Evolutionary conservation across 495 filamentous ascomycete species (phyloP), one percentile per base, ranked within the genome.

Genomic region (Trypethelium eluteriae): DNA sequence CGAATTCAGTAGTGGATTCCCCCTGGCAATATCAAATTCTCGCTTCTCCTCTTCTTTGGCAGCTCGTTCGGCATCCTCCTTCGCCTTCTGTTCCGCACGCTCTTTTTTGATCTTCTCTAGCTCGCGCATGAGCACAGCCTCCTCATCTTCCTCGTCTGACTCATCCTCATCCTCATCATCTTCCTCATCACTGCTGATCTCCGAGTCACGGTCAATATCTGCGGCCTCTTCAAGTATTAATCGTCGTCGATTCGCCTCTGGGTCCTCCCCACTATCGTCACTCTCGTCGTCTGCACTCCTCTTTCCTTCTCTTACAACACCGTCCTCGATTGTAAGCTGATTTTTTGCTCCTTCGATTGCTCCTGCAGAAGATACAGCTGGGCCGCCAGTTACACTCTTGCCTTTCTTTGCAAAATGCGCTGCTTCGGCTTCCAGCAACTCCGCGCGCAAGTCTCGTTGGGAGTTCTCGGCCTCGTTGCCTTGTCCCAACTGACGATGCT

Each of bases 91-190:
- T 74, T 92, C 93, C 1, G 88, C 86, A 38, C 94, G 81, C 77
- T 98, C 94, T 65, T 84, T 88, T 76, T 95, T 91, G 76, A 98
- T 96, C 77, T 96, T 93, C 74, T 94, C 93, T 39, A 98, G 79
- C 76, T 98, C 94, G 32, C 95, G 85, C 80, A 94, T 87, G 63
- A 98, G 77, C 72, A 92, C 90, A 0, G 91, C 92, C 0, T 90
- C 91, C 72, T 96, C 93, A 64, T 98, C 93, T 70, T 95, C 91
- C 36, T 91, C 89, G 62, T 90, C 87, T 39, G 62, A 63, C 14
- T 89, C 88, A 64, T 88, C 85, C 64, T 89, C 86, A 46, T 39
- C 49, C 32, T 63, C 76, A 34, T 66, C 82, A 81, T 83, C 86
- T 38, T 89, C 88, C 62, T 91, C 88, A 3, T 90, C 87, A 74